Evolutionary conservation across 83 land plant species (phyloP), one percentile per base, ranked within the genome.

Genomic region (Larix sibirica): DNA sequence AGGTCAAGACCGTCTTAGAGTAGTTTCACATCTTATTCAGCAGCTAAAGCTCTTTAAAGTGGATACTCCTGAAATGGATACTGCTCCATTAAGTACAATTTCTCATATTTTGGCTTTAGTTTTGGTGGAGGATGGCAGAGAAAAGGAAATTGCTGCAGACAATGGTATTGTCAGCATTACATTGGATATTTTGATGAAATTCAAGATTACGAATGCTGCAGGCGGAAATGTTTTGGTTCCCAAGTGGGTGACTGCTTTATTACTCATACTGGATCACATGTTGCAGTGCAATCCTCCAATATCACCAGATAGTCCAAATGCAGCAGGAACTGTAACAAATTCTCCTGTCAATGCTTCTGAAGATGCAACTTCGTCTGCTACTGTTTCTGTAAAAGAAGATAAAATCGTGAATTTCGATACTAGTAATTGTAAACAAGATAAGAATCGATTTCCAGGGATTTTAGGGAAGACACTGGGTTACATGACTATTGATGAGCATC

Each of bases 1-100:
- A 77, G 95, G 99, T 4, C 89, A 94, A 81, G 92, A 92, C 62
- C 94, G 96, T n/a, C 69, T 87, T 28, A 88, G 73, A 73, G 94
- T 97, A 50, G 14, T 50, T 50, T 50, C 56, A 4, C 83, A 82
- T 71, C 77, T 88, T 40, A 68, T 88, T 69, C 66, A 81, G 61
- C 88, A 88, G 69, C 83, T 88, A 80, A 86, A 83, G 65, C 73
- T 36, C 28, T 86, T 83, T 64, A 54, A 77, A 77, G 71, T 63
- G 24, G 89, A 87, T 31, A 78, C 36, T 69, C 38, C 83, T 47
- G 56, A 56, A 31, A 63, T 58, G 9, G 81, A 83, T 33, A 66
- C 78, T 63, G 44, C 79, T 21, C 59, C 86, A 13, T 66, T 87
- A 21, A 86, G 88, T 61, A 81, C 85, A n/a, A 82, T 88, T 62